Base-by-base conservation (phyloP, 495 filamentous ascomycete genomes). In the Thermothielavioides terrestris region DNA sequence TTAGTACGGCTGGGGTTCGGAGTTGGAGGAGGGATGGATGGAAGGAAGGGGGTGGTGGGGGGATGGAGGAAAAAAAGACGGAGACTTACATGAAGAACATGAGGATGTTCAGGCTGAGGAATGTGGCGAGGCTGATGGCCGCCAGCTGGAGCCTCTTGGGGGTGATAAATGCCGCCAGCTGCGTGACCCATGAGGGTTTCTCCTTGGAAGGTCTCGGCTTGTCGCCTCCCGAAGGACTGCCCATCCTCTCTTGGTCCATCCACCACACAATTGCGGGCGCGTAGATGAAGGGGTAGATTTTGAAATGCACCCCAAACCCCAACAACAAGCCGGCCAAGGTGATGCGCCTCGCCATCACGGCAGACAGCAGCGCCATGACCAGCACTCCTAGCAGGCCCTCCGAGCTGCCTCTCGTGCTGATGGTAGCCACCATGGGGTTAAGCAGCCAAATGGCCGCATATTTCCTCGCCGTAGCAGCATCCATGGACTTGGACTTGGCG, bases 281-380 rank as follows among this genome's bases (percentile, higher is more conserved):
- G 67, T 98, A 98, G 31, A 97, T 87, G 61, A 96, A 94, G 1
- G 92, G 92, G 62, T 97, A 98, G 47, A 98, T 98, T 72, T 98
- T 98, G 64, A 97, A 94, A 65, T 98, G 92, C 23, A 95, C 91
- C 1, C 81, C 77, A 28, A 96, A 67, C 0, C 92, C 92, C 6
- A 98, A 67, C 27, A 98, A 64, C 2, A 83, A 27, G 1, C 88
- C 94, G 0, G 89, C 87, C 2, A 94, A 62, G 11, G 65, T 54
- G 27, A 86, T 70, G 27, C 70, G 68, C 42, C 67, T 65, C 47
- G 76, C 68, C 38, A 85, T 63, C 5, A 88, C 78, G 0, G 89
- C 85, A 87, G 88, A 95, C 23, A 98, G 62, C 25, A 98, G 57
- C 2, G 79, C 84, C 35, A 83, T 78, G 18, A 94, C 85, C 61